Base-by-base conservation (phyloP, 305 asterid species). In the Fraxinus albicans region DNA sequence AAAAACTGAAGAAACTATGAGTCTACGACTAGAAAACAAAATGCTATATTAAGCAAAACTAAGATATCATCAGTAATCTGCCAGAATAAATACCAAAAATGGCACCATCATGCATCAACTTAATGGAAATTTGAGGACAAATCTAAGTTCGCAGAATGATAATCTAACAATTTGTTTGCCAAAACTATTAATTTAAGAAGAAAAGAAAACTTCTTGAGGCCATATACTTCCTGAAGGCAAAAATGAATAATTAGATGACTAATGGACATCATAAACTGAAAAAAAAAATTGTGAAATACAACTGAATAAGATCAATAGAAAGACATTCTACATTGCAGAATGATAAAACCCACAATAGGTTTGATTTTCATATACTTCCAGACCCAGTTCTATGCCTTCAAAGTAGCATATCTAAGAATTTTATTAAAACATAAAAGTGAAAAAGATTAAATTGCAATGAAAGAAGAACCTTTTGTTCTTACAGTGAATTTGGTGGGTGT, bases 401-500 rank as follows among this genome's bases (percentile, higher is more conserved):
- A 12, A 8, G 21, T 23, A 8, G 31, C 63, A 76, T 23, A 40
- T 12, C 53, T 21, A 76, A 21, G 34, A 3, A 35, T 44, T 44
- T 75, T 21, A 36, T 67, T 67, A 17, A 27, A 40, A 73, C 9
- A 42, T 0, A 55, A 38, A 63, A 34, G 4, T 5, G 19, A 33
- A 9, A 40, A 0, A 65, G 55, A 35, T 8, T 6, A 23, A 19
- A 86, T 2, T 27, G 73, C 63, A 27, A 63, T 63, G 3, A 23
- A 23, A 25, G 55, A 4, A 9, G 13, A 60, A 1, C 15, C 3
- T 23, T n/a, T 4, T 33, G 60, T 33, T 23, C 87, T 17, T 77
- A 89, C 91, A 12, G 2, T 31, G 81, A 47, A 84, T 31, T 85
- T 80, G 47, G 88, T 77, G 21, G 88, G 86, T 55, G 74, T 79